Evolutionary conservation across 257 asterid species (phyloP), one percentile per base, ranked within the genome.

Genomic region (Nicotiana sylvestris): DNA sequence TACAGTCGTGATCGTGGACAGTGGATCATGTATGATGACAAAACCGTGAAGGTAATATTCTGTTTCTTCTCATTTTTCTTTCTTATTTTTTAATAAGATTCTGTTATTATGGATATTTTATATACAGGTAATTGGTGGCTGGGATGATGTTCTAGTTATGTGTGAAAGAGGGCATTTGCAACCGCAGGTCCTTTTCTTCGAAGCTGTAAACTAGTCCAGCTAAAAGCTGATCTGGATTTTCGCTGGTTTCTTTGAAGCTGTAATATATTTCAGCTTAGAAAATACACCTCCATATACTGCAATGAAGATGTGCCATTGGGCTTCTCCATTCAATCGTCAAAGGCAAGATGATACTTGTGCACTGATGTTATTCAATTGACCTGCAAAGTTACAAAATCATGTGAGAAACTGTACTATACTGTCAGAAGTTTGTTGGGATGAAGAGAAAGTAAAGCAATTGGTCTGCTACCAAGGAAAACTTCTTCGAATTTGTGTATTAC

Each of bases 1-100:
- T 96, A 91, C 90, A 91, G 94, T 62, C 88, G 83, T 8, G 98
- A 92, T 79, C 89, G 86, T 70, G 98, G 89, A 35, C 89, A 85
- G 86, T 96, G 99, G 99, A 85, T 93, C 68, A 96, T 94, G 98
- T 96, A 94, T 78, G 98, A 94, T 84, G 99, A 96, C 95, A 89
- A 90, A 82, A 93, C 94, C 6, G 98, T 96, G 81, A 94, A 96
- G 98, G 99, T 94, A 88, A 66, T 60, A 78, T 65, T 11, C 78
- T 13, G 83, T 29, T 62, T 78, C 27, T 69, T 4, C 60, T 2
- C 4, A n/a, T 37, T 25, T 57, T 18, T 8, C 21, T 80, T 77
- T n/a, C 81, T 60, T 29, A 17, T 35, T 32, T 29, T 64, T 21
- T 6, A 61, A 84, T 67, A 66, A 67, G 74, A 25, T 55, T 35